Percentiles rank a stretch among this genome's conserved stretches.
These are phyloP conservation scores for Crithidia bombi DNA, from an alignment of 208 protist species.

Conservation along the genomic window DNA sequence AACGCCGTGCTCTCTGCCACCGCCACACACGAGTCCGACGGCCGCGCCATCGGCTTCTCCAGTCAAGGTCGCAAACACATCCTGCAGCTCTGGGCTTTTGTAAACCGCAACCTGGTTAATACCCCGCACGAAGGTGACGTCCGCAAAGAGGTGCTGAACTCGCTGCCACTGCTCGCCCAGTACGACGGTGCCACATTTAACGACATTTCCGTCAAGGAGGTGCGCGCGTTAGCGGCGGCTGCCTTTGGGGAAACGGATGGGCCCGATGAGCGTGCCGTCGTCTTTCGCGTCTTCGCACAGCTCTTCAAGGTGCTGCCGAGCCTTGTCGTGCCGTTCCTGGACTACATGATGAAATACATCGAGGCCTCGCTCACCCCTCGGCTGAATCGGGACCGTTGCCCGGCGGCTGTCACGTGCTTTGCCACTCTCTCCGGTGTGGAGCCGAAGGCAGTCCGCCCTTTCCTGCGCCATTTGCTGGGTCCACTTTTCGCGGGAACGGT, in stretches of 20 bases:
- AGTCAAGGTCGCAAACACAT: conserved; percentile 37
- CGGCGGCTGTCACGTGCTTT: conserved; percentile 86
- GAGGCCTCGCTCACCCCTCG: conserved; percentile 61
- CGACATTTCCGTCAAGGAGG: conserved; percentile 46
- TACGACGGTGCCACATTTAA: conserved; percentile 78
- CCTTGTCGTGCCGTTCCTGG: conserved; percentile 66
- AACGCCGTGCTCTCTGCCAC: conserved; percentile 77
- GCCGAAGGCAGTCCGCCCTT: conserved; percentile 78
- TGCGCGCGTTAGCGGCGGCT: conserved; percentile 47
- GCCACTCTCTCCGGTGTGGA: conserved; percentile 72
- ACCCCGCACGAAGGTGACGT: conserved; percentile 38
- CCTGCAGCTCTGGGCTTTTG: conserved; percentile 61
- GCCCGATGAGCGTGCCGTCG: conserved; percentile 56
- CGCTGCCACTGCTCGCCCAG: conserved; percentile 70
- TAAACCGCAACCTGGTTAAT: conserved; percentile 50
- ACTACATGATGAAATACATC: conserved; percentile 83
- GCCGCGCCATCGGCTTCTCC: conserved; percentile 50
- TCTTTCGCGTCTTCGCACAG: conserved; percentile 68
- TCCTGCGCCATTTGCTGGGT: conserved; percentile 74
- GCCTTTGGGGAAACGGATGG: conserved; percentile 55
- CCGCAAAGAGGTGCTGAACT: conserved; percentile 55
- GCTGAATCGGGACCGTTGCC: conserved; percentile 62
- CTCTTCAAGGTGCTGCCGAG: conserved; percentile 71
- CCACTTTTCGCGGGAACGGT: conserved; percentile 76
- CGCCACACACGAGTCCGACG: conserved; percentile 38